A percentile compares a stretch with the other conserved stretches of the same genome.
These are phyloP conservation scores for Kluyveromyces sp. DNA, from an alignment of 1,139 yeast species.

Conservation along the genomic window DNA sequence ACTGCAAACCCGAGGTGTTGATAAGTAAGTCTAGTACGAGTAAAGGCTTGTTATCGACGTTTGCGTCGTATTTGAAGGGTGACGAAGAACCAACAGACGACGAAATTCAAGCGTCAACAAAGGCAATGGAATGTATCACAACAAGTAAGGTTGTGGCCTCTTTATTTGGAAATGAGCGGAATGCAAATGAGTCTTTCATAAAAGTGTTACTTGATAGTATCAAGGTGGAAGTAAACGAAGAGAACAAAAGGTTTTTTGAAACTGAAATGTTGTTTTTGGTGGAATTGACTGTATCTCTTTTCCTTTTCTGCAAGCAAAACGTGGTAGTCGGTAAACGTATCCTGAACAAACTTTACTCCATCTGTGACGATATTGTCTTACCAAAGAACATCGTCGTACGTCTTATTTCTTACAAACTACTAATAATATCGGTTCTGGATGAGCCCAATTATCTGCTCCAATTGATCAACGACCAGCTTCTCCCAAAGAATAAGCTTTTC, in stretches of 20 bases:
- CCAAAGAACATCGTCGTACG: constrained; percentile 25
- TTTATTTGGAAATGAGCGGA: constrained; percentile 24
- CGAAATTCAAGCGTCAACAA: constrained; percentile 78
- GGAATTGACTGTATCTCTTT: constrained; percentile 49
- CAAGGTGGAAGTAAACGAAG: constrained; percentile 24
- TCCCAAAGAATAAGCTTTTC: constrained; percentile 27
- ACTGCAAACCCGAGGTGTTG: constrained; percentile 58
- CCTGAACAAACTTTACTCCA: constrained; percentile 18
- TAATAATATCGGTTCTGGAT: constrained; percentile 24
- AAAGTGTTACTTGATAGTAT: constrained; percentile 29
- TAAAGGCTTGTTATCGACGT: constrained; percentile 77
- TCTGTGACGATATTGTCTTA: constrained; percentile 17
- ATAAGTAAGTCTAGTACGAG: constrained; percentile 54
- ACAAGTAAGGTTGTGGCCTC: constrained; percentile 48
- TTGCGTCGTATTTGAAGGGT: constrained; percentile 87
- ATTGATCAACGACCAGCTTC: constrained; percentile 22
- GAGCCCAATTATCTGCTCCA: constrained; percentile 20
- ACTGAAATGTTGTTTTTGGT: constrained; percentile 49
- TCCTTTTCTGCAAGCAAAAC: constrained; percentile 40
- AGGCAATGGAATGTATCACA: constrained; percentile 74
- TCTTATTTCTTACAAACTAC: constrained; percentile 25
- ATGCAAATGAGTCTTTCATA: constrained; percentile 27
- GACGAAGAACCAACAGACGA: constrained; percentile 93
- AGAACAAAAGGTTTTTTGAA: constrained; percentile 43
- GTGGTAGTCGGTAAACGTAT: constrained; percentile 28